These are phyloP conservation scores for Plasmodium adleri DNA, from an alignment of 169 alveolate species.

Conservation along the genomic window DNA sequence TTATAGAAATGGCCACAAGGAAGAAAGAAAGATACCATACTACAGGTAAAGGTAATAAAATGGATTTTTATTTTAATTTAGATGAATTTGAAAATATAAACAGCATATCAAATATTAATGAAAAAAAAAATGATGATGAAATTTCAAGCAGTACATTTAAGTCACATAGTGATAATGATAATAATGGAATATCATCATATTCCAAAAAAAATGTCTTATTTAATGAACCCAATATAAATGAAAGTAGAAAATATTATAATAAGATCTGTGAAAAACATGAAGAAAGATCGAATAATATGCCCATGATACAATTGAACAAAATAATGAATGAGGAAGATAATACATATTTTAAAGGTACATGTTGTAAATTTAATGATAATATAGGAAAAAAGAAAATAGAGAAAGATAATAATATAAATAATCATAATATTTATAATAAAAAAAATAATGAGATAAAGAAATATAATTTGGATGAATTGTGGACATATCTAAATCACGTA, in stretches of 20 bases:
- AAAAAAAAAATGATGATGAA: not conserved
- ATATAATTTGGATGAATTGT: constrained; percentile 34
- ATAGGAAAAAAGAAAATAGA: constrained; percentile 39
- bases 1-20: constrained; percentile 43
- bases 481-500: constrained; percentile 55
- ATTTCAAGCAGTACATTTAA: not conserved
- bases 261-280: constrained; percentile 5
- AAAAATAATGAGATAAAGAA: constrained; percentile 16
- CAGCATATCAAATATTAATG: not conserved
- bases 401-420: not conserved
- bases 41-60: constrained; percentile 58
- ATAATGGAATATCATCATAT: not conserved
- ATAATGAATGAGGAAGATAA: constrained; percentile 1
- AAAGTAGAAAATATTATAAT: too few relatives aligned
- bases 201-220: too few relatives aligned
- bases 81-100: constrained; percentile 16
- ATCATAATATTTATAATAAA: constrained; percentile 8
- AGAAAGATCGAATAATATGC: constrained; percentile 2
- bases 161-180: constrained; percentile 7
- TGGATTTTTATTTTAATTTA: constrained; percentile 8
- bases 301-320: constrained; percentile 25
- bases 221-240: too few relatives aligned
- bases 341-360: constrained; percentile 25
- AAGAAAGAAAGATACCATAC: constrained; percentile 62
- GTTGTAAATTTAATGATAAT: constrained; percentile 60